Percentiles rank a stretch among this genome's conserved stretches.
Conservation (phyloP, 305 asterid species). For the Caryopteris hybrid region DNA sequence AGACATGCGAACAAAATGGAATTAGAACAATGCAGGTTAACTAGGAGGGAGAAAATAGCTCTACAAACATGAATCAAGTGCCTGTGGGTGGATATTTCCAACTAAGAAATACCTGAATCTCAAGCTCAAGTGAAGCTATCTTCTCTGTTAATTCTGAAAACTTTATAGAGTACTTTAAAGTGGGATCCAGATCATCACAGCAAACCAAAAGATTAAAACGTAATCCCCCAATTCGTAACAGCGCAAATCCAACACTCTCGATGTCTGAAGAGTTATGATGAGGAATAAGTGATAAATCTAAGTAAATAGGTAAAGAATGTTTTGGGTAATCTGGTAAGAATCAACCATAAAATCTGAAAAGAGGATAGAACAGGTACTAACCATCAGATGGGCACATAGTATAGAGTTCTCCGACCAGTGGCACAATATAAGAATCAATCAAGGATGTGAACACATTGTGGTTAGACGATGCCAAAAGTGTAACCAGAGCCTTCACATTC, state of each 20-base stretch:
- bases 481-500: conserved; percentile 35
- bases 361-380: conserved; percentile 28
- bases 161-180: conserved; percentile 66
- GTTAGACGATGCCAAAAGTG: conserved; percentile 66
- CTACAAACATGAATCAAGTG: not conserved
- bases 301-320: not conserved
- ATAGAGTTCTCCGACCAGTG: conserved; percentile 59
- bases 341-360: not conserved
- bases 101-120: conserved; percentile 54
- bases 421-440: conserved; percentile 53
- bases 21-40: not conserved
- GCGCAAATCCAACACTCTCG: conserved; percentile 50
- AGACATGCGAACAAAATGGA: not conserved
- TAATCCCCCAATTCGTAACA: conserved; percentile 63
- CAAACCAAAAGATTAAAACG: conserved; percentile 76
- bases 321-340: not conserved
- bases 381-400: conserved; percentile 40
- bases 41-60: not conserved
- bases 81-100: not conserved
- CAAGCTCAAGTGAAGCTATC: conserved; percentile 73
- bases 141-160: conserved; percentile 56
- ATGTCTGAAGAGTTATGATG: conserved; percentile 29
- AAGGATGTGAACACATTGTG: conserved; percentile 52
- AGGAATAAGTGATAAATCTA: not conserved
- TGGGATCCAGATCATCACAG: conserved; percentile 73